Evolutionary conservation across 257 asterid genomes (phyloP), one percentile per base, ranked within the genome.

Genomic region (Catharanthus roseus): DNA sequence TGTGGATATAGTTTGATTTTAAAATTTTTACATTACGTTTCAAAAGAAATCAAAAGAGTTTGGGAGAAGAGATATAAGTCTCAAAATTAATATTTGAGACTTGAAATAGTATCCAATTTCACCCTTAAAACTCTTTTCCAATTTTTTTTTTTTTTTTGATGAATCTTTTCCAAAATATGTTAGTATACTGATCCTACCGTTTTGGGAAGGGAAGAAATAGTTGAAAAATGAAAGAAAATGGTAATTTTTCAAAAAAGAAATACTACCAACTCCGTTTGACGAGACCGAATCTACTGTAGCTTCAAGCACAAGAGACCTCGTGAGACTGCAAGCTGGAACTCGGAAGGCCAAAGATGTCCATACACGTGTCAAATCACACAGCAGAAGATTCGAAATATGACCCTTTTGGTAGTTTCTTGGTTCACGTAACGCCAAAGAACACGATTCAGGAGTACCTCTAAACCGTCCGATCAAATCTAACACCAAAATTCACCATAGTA

Each of bases 401-500:
- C 10, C 58, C 33, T 26, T 49, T 67, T 67, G 10, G 2, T 45
- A 16, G 61, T 49, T 49, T 50, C 3, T 36, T 6, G 0, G n/a
- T 68, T 34, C 29, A 50, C 1, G 72, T 51, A 50, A 13, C 34
- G 55, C 56, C 55, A 21, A 69, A 51, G 49, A 68, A 41, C n/a
- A 1, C 1, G 45, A 31, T 47, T 47, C 38, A 3, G 34, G 45
- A 44, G 36, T 68, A 41, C 50, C 23, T 33, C 26, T 31, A 4
- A 33, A 61, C 72, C 63, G 45, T 68, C 72, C 0, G 72, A 51
- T 68, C 72, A 51, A 68, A 51, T 68, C 72, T 33, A 34, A 21
- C 31, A 51, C 49, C 64, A 51, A 68, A 65, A 69, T 68, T 53
- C 73, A 53, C 44, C 38, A 10, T 26, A 36, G 26, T 3, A 5